Evolutionary conservation across 2,329 filamentous ascomycete genomes (phyloP), one percentile per base, ranked within the genome.

Genomic region (Elsinoe arachidis): DNA sequence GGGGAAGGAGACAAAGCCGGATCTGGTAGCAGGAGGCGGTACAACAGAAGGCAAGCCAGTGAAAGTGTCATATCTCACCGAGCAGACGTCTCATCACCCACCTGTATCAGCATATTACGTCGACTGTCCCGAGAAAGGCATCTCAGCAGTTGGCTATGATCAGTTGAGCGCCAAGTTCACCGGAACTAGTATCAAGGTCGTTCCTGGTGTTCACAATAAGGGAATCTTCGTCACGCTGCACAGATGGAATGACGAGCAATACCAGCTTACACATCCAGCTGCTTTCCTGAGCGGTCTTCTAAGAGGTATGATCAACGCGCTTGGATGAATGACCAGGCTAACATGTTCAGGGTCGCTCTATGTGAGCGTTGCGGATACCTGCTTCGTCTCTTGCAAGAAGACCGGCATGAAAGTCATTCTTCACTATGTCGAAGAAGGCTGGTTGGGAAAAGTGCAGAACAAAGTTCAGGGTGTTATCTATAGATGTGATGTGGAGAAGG

Each of bases 111-210:
- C 93, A 12, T 99, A 95, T 73, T 92, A 88, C 71, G 85, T 96
- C 62, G 86, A 90, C 68, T 99, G 93, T 68, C 90, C 91, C 0
- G 88, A 95, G 64, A 91, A 90, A 69, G 93, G 92, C 26, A 81
- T 99, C 63, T 84, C 83, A 37, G 93, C 93, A 14, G 82, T 87
- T 59, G 93, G 93, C 1, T 99, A 92, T 68, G 93, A 99, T 68
- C 93, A 99, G 75, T 85, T 99, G 66, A 92, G 88, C 64, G 93
- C 93, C 68, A 97, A 96, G 72, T 99, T 99, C 74, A 97, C 93
- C 1, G 93, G 93, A 58, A 96, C 93, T 15, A 92, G 88, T 65
- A 81, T 99, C 71, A 90, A 90, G 69, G 92, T 99, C 37, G 85
- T 86, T 19, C 90, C 93, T 0, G 93, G 93, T 61, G 85, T 91